These are phyloP conservation scores for Corynascus novoguineensis DNA, from an alignment of 495 filamentous ascomycete species.

Conservation along the genomic window DNA sequence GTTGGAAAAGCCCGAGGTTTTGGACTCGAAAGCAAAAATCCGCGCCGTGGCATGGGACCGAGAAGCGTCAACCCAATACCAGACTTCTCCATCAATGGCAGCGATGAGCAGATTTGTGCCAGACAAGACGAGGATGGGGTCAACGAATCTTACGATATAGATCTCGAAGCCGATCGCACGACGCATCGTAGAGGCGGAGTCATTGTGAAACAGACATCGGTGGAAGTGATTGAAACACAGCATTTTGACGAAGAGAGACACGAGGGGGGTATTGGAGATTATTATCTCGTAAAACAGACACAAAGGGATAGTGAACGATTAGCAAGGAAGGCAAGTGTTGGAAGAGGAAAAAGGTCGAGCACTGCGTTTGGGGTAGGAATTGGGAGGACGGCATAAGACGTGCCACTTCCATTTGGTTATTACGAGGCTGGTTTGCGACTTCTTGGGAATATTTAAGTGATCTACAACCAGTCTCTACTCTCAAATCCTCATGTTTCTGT, in stretches of 20 bases:
- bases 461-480: too few relatives aligned
- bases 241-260: background rate
- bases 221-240: slow-evolving; percentile 18
- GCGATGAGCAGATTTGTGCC: slow-evolving; percentile 39
- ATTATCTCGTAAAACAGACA: slow-evolving; percentile 22
- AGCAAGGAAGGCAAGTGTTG: background rate
- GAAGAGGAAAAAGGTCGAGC: slow-evolving; percentile 5
- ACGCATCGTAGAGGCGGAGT: background rate
- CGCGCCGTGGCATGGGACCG: slow-evolving; percentile 38
- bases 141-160: slow-evolving; percentile 3
- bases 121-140: background rate
- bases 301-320: slow-evolving; percentile 6
- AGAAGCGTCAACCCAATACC: slow-evolving; percentile 43
- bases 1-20: slow-evolving; percentile 21
- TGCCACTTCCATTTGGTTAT: too few relatives aligned
- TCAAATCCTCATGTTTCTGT: too few relatives aligned
- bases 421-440: too few relatives aligned
- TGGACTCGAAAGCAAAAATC: slow-evolving; percentile 34
- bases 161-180: slow-evolving; percentile 7
- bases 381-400: background rate
- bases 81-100: slow-evolving; percentile 41
- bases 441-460: too few relatives aligned
- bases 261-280: slow-evolving; percentile 18
- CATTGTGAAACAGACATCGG: slow-evolving; percentile 24
- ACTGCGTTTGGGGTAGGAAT: slow-evolving; percentile 2